Conservation (phyloP, 768 basidiomycete genomes). For the Coprinopsis cinerea region DNA sequence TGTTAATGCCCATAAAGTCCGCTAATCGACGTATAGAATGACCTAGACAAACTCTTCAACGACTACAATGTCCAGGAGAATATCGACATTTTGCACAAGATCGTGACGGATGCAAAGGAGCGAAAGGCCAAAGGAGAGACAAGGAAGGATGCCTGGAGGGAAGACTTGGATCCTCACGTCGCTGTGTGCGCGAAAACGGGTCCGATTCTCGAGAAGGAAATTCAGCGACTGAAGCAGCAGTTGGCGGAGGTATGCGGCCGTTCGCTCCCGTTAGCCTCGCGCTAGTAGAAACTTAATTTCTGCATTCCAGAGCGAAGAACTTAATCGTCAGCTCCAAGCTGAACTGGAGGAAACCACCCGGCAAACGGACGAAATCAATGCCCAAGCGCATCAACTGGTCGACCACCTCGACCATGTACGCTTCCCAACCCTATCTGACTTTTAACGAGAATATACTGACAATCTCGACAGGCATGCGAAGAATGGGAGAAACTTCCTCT, state of each 20-base stretch:
- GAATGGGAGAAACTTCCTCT: slow-evolving; percentile 52
- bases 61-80: slow-evolving; percentile 63
- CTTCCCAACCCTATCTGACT: neutral
- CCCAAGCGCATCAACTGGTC: slow-evolving; percentile 40
- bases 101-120: slow-evolving; percentile 63
- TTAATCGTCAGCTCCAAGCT: slow-evolving; percentile 43
- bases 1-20: neutral
- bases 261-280: neutral
- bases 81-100: slow-evolving; percentile 63
- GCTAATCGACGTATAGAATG: slow-evolving; percentile 35
- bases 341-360: slow-evolving; percentile 44
- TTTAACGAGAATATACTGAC: neutral
- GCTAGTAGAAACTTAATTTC: neutral
- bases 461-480: slow-evolving; percentile 24
- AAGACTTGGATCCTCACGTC: slow-evolving; percentile 54
- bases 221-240: slow-evolving; percentile 30
- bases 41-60: slow-evolving; percentile 63
- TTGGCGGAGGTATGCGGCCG: slow-evolving; percentile 31
- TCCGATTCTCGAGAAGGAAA: slow-evolving; percentile 47
- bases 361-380: slow-evolving; percentile 40
- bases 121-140: slow-evolving; percentile 42
- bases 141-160: slow-evolving; percentile 58
- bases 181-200: slow-evolving; percentile 60
- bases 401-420: slow-evolving; percentile 50
- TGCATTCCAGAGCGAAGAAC: slow-evolving; percentile 48